phyloP scores from a whole-genome alignment of 2,329 filamentous ascomycete genomes.

The Chalaropsis ovoidea region DNA sequence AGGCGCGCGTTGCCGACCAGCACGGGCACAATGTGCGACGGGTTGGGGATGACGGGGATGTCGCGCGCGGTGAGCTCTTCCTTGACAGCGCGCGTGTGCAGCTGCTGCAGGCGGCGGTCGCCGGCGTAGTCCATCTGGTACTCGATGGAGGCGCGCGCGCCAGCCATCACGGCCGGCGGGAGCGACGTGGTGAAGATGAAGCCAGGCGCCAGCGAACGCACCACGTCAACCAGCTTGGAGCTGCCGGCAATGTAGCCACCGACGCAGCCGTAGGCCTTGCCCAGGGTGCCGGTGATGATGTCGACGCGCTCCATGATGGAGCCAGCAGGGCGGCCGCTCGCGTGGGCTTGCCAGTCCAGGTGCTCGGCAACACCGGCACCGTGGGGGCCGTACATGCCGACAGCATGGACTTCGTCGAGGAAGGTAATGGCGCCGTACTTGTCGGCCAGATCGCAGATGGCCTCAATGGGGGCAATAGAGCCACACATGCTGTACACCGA shows the following conservation, averaged over 20 bases:
- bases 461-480: constrained; percentile 88
- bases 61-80: constrained; percentile 65
- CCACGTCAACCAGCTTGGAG: constrained; percentile 74
- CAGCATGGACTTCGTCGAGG: constrained; percentile 94
- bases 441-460: constrained; percentile 90
- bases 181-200: constrained; percentile 99
- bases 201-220: constrained; percentile 87
- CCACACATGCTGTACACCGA: constrained; percentile 99
- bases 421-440: constrained; percentile 98
- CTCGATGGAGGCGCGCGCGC: constrained; percentile 80
- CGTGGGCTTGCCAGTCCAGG: constrained; percentile 83
- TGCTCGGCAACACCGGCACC: constrained; percentile 96
- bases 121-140: constrained; percentile 80
- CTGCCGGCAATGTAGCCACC: constrained; percentile 96
- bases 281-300: constrained; percentile 93
- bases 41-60: constrained; percentile 96
- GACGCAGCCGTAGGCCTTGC: constrained; percentile 95
- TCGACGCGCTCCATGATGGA: constrained; percentile 93
- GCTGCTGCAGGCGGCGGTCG: constrained; percentile 83
- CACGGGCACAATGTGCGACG: constrained; percentile 88
- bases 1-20: constrained; percentile 89
- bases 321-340: constrained; percentile 60
- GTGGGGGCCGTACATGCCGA: constrained; percentile 96
- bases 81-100: constrained; percentile 93
- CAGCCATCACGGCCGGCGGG: constrained; percentile 93